Base-by-base conservation (phyloP, 1,284 basidiomycete species). In the Apiotrichum siamense region DNA sequence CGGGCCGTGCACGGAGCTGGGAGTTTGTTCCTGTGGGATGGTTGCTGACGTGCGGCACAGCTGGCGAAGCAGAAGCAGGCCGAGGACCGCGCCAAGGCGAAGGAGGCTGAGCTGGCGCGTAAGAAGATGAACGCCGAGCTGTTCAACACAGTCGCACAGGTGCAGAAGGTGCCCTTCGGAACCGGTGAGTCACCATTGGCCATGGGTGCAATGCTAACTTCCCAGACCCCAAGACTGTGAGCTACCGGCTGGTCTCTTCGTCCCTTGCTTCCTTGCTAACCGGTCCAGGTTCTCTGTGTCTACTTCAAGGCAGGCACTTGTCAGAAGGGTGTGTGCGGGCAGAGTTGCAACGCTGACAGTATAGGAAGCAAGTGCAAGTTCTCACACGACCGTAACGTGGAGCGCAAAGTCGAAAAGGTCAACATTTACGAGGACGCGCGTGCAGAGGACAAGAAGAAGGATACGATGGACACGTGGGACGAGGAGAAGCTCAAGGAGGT, bases 391-490 rank as follows among this genome's bases (percentile, higher is more conserved):
- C 62, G 83, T 54, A 82, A 97, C 65, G 83, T 96, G 20, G 90
- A 82, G 20, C 77, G 94, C 57, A 97, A 96, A 75, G 86, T 87
- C 42, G 88, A 94, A 72, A 98, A 98, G 83, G 91, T 87, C 79
- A 93, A 97, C 74, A 68, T 98, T 60, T 99, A 99, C 72, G 86
- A 84, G 67, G 94, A 99, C 73, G 79, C 74, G 57, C 79, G 94
- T 59, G 88, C 89, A 67, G 85, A 87, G 47, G 84, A 69, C 43
- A 64, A 67, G 45, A 70, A 75, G 44, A 76, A 93, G 75, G 72
- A 96, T 73, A 96, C 92, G 10, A 98, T 98, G 94, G 93, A 97
- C 64, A 85, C 80, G 62, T 99, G 94, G 94, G 92, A 97, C 75
- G 88, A 97, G 61, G 92, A 85, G 61, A 97, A 94, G 75, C 77